phyloP scores from a whole-genome alignment of 352 stramenopile genomes.

The Globisporangium polare region DNA sequence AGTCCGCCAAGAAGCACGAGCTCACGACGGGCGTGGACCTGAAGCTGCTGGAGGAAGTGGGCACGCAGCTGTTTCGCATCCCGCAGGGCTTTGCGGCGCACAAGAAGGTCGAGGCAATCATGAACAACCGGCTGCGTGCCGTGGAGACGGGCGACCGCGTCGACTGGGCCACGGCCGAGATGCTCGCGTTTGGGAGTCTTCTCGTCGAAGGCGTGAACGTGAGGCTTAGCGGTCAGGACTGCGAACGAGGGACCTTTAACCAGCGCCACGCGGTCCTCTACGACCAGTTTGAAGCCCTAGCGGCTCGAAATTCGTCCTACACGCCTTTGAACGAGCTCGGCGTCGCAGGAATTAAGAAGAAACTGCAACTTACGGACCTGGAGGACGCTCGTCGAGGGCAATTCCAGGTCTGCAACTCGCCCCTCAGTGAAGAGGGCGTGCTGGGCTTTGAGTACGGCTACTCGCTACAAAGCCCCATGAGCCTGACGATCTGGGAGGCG shows the following conservation, averaged over 20 bases:
- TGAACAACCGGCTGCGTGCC: constrained; percentile 78
- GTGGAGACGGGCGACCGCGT: constrained; percentile 79
- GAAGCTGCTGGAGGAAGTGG: constrained; percentile 70
- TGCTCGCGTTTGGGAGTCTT: constrained; percentile 80
- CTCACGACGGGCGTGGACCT: constrained; percentile 61
- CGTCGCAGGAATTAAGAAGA: constrained; percentile 38
- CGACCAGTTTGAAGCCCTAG: constrained; percentile 79
- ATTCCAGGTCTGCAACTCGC: constrained; percentile 82
- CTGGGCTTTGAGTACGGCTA: constrained; percentile 89
- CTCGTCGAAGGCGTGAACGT: constrained; percentile 84
- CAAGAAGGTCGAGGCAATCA: constrained; percentile 83
- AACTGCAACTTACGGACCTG: constrained; percentile 32
- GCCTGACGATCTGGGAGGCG: constrained; percentile 90
- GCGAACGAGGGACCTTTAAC: constrained; percentile 88
- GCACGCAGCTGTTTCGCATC: constrained; percentile 72
- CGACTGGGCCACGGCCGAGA: constrained; percentile 88
- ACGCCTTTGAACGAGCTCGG: constrained; percentile 91
- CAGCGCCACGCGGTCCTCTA: constrained; percentile 88
- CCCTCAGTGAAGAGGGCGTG: constrained; percentile 79
- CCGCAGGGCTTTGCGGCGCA: constrained; percentile 80
- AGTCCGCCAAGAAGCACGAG: constrained; percentile 5
- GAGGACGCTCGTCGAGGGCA: constrained; percentile 37
- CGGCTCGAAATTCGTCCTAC: constrained; percentile 86
- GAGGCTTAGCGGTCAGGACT: constrained; percentile 86
- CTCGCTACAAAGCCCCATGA: constrained; percentile 66